Percentiles rank a stretch among this genome's conserved stretches.
phyloP scores from a whole-genome alignment of 441 rosid species.

The Arabidopsis lyrata region DNA sequence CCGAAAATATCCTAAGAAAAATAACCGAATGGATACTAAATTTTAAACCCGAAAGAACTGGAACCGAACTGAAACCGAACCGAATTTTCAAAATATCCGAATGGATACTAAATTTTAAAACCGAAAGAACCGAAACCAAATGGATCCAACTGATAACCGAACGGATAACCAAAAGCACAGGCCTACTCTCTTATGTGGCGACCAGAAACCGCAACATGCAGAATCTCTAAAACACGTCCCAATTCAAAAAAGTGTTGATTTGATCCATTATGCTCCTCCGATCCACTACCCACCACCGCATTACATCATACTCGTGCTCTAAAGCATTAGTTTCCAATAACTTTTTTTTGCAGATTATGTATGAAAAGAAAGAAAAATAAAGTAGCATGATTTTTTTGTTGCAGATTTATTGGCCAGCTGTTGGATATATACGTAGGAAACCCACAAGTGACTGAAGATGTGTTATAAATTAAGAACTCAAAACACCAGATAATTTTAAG shows the following conservation, averaged over 20 bases:
- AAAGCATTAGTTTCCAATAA: conserved; percentile 27
- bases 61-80: too few species aligned
- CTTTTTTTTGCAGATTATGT: conserved; percentile 36
- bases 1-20: too few species aligned
- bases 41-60: too few species aligned
- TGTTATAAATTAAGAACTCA: conserved; percentile 32
- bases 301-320: conserved; percentile 41
- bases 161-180: too few species aligned
- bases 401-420: conserved; percentile 12
- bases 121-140: too few species aligned
- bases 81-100: too few species aligned
- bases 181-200: conserved; percentile 32
- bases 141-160: too few species aligned
- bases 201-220: conserved; percentile 40
- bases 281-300: conserved; percentile 41
- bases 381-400: conserved; percentile 13
- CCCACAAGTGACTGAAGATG: conserved; percentile 25
- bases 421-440: conserved; percentile 31
- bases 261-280: conserved; percentile 36
- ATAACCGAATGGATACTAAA: too few species aligned
- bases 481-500: conserved; percentile 3
- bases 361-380: conserved; percentile 27
- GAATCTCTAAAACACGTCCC: conserved; percentile 36
- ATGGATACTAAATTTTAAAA: too few species aligned
- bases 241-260: conserved; percentile 25